Conservation (phyloP, 495 filamentous ascomycete genomes). For the Talaromyces adpressus region DNA sequence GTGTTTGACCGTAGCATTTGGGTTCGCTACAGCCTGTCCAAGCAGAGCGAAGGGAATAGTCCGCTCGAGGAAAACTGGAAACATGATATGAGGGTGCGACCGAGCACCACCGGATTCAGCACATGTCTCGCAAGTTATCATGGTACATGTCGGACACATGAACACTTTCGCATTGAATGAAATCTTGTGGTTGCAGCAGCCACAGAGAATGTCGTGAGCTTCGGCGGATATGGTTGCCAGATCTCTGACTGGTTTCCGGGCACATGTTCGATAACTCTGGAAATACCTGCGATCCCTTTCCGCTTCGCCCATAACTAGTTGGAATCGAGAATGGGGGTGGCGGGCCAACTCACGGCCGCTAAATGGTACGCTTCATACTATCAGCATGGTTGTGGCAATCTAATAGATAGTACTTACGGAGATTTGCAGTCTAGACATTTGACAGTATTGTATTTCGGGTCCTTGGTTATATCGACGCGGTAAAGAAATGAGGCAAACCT, state of each 20-base stretch:
- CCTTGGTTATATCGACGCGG: conserved; percentile 4
- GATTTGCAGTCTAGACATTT: conserved; percentile 5
- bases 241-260: conserved; percentile 7
- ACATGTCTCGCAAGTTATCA: conserved; percentile 8
- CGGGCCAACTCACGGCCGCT: conserved; percentile 1
- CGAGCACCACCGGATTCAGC: conserved; percentile 8
- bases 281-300: conserved; percentile 7
- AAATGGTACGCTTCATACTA: neutral
- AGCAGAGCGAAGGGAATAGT: neutral
- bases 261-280: conserved; percentile 6
- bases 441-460: conserved; percentile 5
- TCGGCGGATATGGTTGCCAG: conserved; percentile 4
- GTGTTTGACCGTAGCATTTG: neutral
- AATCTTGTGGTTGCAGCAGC: conserved; percentile 6
- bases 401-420: neutral
- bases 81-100: conserved; percentile 8
- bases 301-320: conserved; percentile 6
- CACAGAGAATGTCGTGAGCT: conserved; percentile 7
- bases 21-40: neutral
- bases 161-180: conserved; percentile 1
- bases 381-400: neutral
- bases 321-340: conserved; percentile 4
- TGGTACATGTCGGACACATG: conserved; percentile 5
- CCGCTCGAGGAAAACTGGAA: neutral
- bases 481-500: conserved; percentile 7